phyloP scores from a whole-genome alignment of 2,329 filamentous ascomycete species.

The Ophiosphaerella herpotricha region DNA sequence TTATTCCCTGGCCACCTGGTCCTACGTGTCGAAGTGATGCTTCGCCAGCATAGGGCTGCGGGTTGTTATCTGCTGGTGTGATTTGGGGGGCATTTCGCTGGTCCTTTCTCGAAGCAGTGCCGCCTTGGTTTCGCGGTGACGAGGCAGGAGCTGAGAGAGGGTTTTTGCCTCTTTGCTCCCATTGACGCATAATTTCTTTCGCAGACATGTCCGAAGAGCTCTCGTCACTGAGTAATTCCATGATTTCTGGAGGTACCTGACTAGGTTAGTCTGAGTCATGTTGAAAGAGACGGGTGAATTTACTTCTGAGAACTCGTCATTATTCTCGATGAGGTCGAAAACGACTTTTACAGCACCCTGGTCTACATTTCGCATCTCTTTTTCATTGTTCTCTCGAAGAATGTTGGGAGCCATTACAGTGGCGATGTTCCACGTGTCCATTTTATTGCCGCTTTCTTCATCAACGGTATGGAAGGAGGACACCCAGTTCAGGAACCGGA shows the following conservation, averaged over 20 bases:
- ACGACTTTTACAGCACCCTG: conserved; percentile 94
- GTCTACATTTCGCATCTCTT: conserved; percentile 70
- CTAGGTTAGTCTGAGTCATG: conserved; percentile 22
- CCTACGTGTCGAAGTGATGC: conserved; percentile 77
- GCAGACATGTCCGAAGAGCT: conserved; percentile 86
- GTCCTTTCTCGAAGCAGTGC: conserved; percentile 59
- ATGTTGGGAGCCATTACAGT: conserved; percentile 98
- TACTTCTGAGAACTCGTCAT: conserved; percentile 97
- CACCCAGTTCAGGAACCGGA: conserved; percentile 96
- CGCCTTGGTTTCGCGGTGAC: conserved; percentile 40
- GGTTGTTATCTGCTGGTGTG: conserved; percentile 84
- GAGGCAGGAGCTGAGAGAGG: conserved; percentile 58
- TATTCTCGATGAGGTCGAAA: conserved; percentile 85
- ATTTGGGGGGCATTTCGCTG: conserved; percentile 59
- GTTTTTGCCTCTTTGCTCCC: conserved; percentile 77
- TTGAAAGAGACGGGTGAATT: conserved; percentile 43
- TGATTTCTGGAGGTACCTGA: conserved; percentile 90
- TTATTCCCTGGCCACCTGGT: conserved; percentile 17
- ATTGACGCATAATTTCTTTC: conserved; percentile 94
- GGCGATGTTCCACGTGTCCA: conserved; percentile 97
- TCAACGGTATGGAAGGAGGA: conserved; percentile 97
- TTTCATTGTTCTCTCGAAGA: conserved; percentile 67
- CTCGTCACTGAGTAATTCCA: conserved; percentile 83
- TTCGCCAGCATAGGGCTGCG: conserved; percentile 80
- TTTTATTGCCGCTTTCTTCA: conserved; percentile 95